phyloP scores from a whole-genome alignment of 176 grass and related monocot species.

The Lolium multiflorum region DNA sequence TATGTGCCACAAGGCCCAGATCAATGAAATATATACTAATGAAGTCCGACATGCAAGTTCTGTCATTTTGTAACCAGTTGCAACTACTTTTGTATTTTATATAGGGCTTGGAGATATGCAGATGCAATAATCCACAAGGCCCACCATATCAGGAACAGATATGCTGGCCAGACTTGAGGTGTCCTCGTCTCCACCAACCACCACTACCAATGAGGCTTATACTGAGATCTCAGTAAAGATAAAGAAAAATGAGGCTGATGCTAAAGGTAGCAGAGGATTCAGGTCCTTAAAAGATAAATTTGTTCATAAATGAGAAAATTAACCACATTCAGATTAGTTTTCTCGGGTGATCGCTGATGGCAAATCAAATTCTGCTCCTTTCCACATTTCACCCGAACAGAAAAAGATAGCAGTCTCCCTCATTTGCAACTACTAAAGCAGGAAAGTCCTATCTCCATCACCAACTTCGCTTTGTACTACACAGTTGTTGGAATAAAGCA shows the following conservation, averaged over 20 bases:
- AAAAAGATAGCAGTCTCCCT: not conserved
- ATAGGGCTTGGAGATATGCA: constrained; percentile 15
- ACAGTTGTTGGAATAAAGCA: not conserved
- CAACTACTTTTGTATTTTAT: constrained; percentile 20
- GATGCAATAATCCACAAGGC: constrained; percentile 25
- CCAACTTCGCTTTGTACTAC: not conserved
- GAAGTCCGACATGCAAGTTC: constrained; percentile 10
- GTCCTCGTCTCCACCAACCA: constrained; percentile 25
- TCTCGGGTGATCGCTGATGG: not conserved
- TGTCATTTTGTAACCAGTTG: constrained; percentile 40
- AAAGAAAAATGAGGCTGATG: not conserved
- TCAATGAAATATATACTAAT: constrained; percentile 24
- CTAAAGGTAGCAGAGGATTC: constrained; percentile 15
- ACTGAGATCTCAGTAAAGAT: constrained; percentile 13
- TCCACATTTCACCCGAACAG: not conserved
- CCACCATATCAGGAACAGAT: constrained; percentile 3
- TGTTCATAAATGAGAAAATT: not conserved
- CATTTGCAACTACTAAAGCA: constrained; percentile 16
- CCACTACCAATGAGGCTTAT: constrained; percentile 22
- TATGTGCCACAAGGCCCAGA: not conserved
- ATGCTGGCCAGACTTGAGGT: constrained; percentile 37
- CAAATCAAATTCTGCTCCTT: not conserved
- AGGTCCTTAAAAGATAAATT: not conserved
- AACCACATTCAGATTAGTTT: not conserved
- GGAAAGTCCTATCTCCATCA: not conserved